Percentiles rank a stretch among this genome's conserved stretches.
phyloP scores from a whole-genome alignment of 2,329 filamentous ascomycete genomes.

The Blastomyces gilchristii region DNA sequence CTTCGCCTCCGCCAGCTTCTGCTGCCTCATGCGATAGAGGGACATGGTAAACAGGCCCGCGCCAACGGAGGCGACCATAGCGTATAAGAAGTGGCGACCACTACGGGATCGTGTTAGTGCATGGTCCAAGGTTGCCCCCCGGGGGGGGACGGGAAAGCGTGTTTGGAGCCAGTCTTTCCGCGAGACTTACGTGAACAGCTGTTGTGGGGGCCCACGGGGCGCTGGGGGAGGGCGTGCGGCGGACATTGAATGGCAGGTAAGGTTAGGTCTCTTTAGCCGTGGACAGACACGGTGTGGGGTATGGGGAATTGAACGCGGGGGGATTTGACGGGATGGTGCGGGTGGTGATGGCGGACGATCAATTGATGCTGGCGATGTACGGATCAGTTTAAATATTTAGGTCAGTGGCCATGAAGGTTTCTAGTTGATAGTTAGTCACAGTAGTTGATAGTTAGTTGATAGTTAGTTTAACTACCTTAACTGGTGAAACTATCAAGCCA shows the following conservation, averaged over 20 bases:
- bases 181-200: background rate
- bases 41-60: constrained; percentile 4
- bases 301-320: background rate
- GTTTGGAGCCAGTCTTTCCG: too few relatives aligned
- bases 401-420: too few relatives aligned
- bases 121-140: background rate
- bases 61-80: constrained; percentile 4
- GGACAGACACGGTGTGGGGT: background rate
- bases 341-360: background rate
- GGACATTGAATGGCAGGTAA: background rate
- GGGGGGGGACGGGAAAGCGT: too few relatives aligned
- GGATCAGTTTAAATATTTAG: too few relatives aligned
- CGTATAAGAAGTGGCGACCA: constrained; percentile 2
- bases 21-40: background rate
- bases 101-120: background rate
- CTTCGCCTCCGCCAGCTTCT: constrained; percentile 2
- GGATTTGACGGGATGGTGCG: background rate
- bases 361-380: background rate
- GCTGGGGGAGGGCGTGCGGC: constrained; percentile 10
- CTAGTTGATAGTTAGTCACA: too few relatives aligned
- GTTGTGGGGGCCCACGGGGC: background rate
- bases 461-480: too few relatives aligned
- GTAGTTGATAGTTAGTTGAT: too few relatives aligned
- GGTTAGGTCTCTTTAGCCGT: background rate
- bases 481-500: too few relatives aligned